Percentiles rank a stretch among this genome's conserved stretches.
Evolutionary conservation across 2,329 filamentous ascomycete species (phyloP).

Genomic region (Colletotrichum coccodes): DNA sequence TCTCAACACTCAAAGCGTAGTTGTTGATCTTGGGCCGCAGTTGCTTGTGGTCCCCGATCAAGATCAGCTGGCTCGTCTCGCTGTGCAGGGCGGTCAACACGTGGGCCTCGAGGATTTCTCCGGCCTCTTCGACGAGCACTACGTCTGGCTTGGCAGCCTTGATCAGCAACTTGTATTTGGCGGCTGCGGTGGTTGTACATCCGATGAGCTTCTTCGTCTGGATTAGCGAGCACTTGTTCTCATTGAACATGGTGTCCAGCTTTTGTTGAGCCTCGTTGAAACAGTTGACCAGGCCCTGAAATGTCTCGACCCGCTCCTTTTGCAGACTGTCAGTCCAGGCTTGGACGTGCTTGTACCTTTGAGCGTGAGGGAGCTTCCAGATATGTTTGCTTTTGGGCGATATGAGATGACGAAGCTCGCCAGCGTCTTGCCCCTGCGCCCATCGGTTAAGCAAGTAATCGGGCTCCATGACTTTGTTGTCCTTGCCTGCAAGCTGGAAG

Average conservation of each 20-base stretch:
- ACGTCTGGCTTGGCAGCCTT: conserved; percentile 65
- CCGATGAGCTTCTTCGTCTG: conserved; percentile 70
- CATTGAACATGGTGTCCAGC: conserved; percentile 54
- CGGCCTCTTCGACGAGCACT: conserved; percentile 77
- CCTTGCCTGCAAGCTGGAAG: conserved; percentile 55
- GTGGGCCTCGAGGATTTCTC: conserved; percentile 77
- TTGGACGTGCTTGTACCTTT: conserved; percentile 26
- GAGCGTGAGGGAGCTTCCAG: conserved; percentile 58
- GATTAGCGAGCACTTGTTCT: conserved; percentile 56
- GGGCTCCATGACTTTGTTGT: conserved; percentile 53
- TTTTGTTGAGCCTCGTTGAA: conserved; percentile 54
- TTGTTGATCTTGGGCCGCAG: conserved; percentile 74
- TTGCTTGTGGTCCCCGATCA: conserved; percentile 81
- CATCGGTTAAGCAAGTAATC: conserved; percentile 66
- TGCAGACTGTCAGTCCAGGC: conserved; percentile 58
- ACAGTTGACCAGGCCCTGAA: conserved; percentile 49
- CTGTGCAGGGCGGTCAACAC: conserved; percentile 68
- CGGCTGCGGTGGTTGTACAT: conserved; percentile 77
- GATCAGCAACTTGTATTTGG: conserved; percentile 68
- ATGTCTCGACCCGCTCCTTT: conserved; percentile 57
- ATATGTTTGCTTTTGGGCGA: conserved; percentile 44
- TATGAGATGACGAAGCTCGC: conserved; percentile 48
- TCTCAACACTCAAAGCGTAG: conserved; percentile 70
- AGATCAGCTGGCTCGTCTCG: conserved; percentile 69
- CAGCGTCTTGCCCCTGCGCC: conserved; percentile 56